These are phyloP conservation scores for Trifolium pratense DNA, from an alignment of 306 rosid genomes.

Conservation along the genomic window DNA sequence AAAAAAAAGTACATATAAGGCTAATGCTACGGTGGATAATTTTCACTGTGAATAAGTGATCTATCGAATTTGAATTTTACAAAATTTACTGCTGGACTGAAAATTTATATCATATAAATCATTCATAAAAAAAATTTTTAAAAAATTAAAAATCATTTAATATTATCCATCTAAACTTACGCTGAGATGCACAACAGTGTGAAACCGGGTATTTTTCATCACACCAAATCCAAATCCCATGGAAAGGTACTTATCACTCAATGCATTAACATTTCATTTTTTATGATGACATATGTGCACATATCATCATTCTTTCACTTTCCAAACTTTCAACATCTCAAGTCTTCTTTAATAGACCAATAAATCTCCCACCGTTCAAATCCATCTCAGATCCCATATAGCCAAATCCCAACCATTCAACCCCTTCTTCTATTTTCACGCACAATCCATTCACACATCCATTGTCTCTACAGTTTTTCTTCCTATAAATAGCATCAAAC, in stretches of 20 bases:
- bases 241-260: neutral
- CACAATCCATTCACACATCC: neutral
- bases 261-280: neutral
- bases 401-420: neutral
- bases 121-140: too few relatives aligned
- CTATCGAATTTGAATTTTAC: too few relatives aligned
- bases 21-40: too few relatives aligned
- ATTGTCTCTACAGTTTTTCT: neutral
- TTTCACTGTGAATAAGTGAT: too few relatives aligned
- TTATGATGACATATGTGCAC: constrained; percentile 4
- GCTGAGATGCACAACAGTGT: too few relatives aligned
- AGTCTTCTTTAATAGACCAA: neutral
- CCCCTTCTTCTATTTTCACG: neutral
- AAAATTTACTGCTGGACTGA: too few relatives aligned
- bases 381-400: neutral
- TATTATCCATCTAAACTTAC: too few relatives aligned
- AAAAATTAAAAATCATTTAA: too few relatives aligned
- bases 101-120: too few relatives aligned
- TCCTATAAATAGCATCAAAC: neutral
- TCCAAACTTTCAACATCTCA: neutral
- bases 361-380: neutral
- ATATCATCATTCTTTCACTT: constrained; percentile 4
- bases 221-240: too few relatives aligned
- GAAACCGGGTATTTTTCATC: too few relatives aligned
- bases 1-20: too few relatives aligned